Conservation (phyloP, 495 filamentous ascomycete genomes). For the Clohesyomyces aquaticus region DNA sequence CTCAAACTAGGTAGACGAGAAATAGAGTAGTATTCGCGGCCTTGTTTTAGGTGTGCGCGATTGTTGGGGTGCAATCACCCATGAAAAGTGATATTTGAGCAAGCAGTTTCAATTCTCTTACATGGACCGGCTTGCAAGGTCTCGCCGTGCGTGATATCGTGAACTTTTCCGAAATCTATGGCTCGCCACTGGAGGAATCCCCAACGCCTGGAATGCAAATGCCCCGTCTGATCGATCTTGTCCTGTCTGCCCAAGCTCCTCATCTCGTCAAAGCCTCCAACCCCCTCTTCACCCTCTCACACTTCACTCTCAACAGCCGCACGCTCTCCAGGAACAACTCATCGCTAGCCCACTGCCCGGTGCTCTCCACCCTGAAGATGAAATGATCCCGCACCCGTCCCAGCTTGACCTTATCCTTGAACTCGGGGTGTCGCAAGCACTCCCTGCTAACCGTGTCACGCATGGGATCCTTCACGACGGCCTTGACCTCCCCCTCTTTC, state of each 20-base stretch:
- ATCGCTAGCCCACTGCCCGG: conserved; percentile 90
- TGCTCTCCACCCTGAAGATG: conserved; percentile 93
- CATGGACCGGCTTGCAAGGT: too few species aligned
- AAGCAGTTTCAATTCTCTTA: too few species aligned
- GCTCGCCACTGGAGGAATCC: too few species aligned
- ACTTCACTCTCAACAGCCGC: conserved; percentile 80
- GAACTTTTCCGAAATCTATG: too few species aligned
- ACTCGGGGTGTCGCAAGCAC: conserved; percentile 87
- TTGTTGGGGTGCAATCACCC: too few species aligned
- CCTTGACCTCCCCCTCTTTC: conserved; percentile 74
- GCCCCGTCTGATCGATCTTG: too few species aligned
- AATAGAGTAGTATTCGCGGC: too few species aligned
- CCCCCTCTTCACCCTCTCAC: conserved; percentile 63
- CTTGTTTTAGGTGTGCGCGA: too few species aligned
- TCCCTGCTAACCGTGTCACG: conserved; percentile 94
- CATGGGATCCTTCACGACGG: conserved; percentile 78
- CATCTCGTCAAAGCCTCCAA: conserved; percentile 60
- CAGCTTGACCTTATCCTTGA: conserved; percentile 91
- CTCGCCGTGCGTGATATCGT: too few species aligned
- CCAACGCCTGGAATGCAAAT: not conserved
- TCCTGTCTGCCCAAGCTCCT: not conserved
- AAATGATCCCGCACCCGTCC: conserved; percentile 92
- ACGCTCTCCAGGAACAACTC: conserved; percentile 88
- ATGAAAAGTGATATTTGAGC: too few species aligned
- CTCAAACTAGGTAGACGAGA: too few species aligned